These are phyloP conservation scores for Leccinellum luteum DNA, from an alignment of 768 basidiomycete species.

Conservation along the genomic window DNA sequence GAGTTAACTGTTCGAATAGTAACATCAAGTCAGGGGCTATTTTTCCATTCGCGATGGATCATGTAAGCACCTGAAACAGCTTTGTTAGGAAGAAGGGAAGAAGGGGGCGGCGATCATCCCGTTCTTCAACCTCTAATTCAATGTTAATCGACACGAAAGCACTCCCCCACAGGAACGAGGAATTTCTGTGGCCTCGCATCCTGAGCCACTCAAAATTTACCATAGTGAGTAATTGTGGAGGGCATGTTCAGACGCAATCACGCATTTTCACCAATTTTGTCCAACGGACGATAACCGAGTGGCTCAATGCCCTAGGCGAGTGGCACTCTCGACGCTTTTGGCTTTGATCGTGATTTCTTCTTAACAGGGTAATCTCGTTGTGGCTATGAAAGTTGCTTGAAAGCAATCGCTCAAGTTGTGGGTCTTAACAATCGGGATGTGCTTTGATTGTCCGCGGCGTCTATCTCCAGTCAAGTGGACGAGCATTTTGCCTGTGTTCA, in stretches of 20 bases:
- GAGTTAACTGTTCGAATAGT: background rate
- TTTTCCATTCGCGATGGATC: background rate
- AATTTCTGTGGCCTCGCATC: background rate
- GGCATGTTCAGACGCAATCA: slow-evolving; percentile 25
- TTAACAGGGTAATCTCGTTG: slow-evolving; percentile 19
- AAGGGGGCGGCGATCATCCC: slow-evolving; percentile 4
- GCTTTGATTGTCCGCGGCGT: background rate
- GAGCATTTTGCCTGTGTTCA: background rate
- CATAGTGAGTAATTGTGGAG: slow-evolving; percentile 9
- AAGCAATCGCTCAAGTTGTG: slow-evolving; percentile 28
- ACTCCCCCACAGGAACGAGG: background rate
- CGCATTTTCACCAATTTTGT: slow-evolving; percentile 7
- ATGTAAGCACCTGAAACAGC: slow-evolving; percentile 5
- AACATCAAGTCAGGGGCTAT: background rate
- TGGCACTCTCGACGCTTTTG: slow-evolving; percentile 5
- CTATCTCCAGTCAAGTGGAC: background rate
- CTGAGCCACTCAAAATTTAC: slow-evolving; percentile 13
- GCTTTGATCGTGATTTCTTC: slow-evolving; percentile 21
- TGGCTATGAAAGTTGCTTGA: slow-evolving; percentile 7
- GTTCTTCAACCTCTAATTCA: background rate
- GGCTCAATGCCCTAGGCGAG: slow-evolving; percentile 16
- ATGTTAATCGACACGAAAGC: background rate
- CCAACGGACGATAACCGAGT: slow-evolving; percentile 18
- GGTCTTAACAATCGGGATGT: slow-evolving; percentile 20
- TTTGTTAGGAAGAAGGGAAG: slow-evolving; percentile 4